Base-by-base conservation (phyloP, 169 alveolate genomes). In the Cryptosporidium ryanae region DNA sequence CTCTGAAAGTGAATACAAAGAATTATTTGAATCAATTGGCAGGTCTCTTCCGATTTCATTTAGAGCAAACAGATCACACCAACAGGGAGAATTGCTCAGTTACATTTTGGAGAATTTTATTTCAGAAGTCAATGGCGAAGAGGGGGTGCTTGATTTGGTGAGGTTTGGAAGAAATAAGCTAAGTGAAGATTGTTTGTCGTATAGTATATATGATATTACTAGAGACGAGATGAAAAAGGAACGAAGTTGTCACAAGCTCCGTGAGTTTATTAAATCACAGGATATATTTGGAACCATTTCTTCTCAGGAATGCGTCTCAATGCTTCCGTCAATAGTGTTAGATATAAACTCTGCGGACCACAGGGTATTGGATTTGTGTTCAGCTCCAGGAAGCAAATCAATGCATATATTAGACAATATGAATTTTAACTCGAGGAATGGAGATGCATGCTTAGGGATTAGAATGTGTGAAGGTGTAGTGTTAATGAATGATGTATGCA, bases 321-420 rank as follows among this genome's bases (percentile, higher is more conserved):
- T 98, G 99, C 83, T 98, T n/a, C 99, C 99, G 29, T 97, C 97
- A 25, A 82, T 96, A 55, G 91, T 95, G 44, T 92, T 98, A 43
- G 95, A 95, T 54, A 94, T 95, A n/a, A 66, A 95, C 76, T 96
- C 95, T 44, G 8, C 46, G 8, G 90, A 92, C 65, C 97, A 94
- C 84, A 91, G 90, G 27, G 94, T 98, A 57, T 91, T 96, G 31
- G 99, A 98, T 90, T 92, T 97, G 93, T 98, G 99, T 89, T 98
- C 99, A 25, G 99, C 99, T 5, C 99, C 99, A 32, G 99, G 98
- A 8, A 93, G 95, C 25, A 94, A 96, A 90, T 93, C 96, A 13
- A 92, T 92, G 12, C 94, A 93, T 90, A 87, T 95, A 52, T 82
- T 92, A 65, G 95, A 92, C 68, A 15, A 21, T 23, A 44, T 70